Conservation (phyloP, 2,329 filamentous ascomycete genomes). For the Epichloe amarillans region DNA sequence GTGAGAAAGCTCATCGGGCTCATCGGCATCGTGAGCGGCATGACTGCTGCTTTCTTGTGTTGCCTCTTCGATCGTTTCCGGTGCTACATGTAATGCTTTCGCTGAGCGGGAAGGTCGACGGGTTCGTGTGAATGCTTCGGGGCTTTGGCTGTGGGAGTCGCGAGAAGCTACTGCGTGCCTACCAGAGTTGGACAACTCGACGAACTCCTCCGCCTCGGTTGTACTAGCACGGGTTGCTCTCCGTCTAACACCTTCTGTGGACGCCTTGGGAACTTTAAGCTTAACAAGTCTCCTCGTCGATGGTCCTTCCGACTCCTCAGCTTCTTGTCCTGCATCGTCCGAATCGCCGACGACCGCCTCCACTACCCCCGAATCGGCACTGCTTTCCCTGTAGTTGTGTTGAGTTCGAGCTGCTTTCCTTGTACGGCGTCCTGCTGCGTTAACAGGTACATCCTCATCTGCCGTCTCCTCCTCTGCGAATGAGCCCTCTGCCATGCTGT, state of each 20-base stretch:
- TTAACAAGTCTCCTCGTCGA: constrained; percentile 29
- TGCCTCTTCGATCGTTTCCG: constrained; percentile 37
- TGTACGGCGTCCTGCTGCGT: constrained; percentile 34
- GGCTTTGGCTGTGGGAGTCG: constrained; percentile 41
- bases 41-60: constrained; percentile 36
- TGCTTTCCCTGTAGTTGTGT: constrained; percentile 34
- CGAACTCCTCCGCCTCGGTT: constrained; percentile 39
- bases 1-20: constrained; percentile 24
- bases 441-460: constrained; percentile 28
- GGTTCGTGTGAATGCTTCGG: constrained; percentile 32
- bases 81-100: constrained; percentile 37
- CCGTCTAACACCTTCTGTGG: constrained; percentile 21
- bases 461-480: constrained; percentile 30
- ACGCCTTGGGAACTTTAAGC: constrained; percentile 25
- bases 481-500: constrained; percentile 37
- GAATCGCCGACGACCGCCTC: constrained; percentile 17
- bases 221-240: constrained; percentile 40
- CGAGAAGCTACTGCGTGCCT: constrained; percentile 37
- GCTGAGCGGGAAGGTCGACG: constrained; percentile 33
- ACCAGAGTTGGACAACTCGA: constrained; percentile 49
- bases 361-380: constrained; percentile 26
- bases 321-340: constrained; percentile 10
- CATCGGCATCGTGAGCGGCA: constrained; percentile 19
- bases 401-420: constrained; percentile 32
- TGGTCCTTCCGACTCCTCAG: constrained; percentile 16